These are phyloP conservation scores for Mrakia frigida DNA, from an alignment of 768 basidiomycete genomes.

Conservation along the genomic window DNA sequence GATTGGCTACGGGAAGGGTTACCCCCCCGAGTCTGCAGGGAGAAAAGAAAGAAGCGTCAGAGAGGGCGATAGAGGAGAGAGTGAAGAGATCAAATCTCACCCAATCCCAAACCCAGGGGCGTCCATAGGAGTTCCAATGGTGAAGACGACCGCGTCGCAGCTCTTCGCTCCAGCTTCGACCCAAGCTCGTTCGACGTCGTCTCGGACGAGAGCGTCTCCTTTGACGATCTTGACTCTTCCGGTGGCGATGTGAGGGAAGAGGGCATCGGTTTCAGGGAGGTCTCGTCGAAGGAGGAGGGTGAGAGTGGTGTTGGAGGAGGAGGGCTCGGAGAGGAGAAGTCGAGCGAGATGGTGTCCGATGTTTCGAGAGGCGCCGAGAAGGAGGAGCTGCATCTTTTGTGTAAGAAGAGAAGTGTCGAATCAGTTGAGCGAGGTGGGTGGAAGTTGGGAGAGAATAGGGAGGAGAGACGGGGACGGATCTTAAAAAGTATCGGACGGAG, in stretches of 20 bases:
- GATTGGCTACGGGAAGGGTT: background rate
- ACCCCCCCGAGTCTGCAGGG: background rate
- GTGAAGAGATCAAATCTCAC: background rate
- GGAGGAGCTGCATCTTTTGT: background rate
- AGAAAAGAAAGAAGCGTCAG: background rate
- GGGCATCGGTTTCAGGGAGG: background rate
- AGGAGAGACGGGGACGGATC: background rate
- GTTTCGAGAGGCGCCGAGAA: conserved; percentile 1
- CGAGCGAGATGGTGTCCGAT: conserved; percentile 10
- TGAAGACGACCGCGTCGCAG: background rate
- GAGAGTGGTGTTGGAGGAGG: background rate
- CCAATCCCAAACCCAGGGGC: background rate
- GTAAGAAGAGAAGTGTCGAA: no score
- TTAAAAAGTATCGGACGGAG: no score
- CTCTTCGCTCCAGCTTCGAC: background rate
- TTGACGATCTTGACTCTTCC: background rate
- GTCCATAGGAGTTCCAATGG: background rate
- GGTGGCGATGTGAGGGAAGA: background rate
- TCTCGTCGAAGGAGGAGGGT: conserved; percentile 9
- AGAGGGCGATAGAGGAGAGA: background rate
- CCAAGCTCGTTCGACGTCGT: background rate
- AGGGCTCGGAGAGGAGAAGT: background rate
- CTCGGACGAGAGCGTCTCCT: background rate
- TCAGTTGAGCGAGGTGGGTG: background rate
- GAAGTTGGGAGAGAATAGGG: background rate